Percentiles rank a stretch among this genome's conserved stretches.
phyloP scores from a whole-genome alignment of 2,329 filamentous ascomycete genomes.

The Talaromyces amestolkiae region DNA sequence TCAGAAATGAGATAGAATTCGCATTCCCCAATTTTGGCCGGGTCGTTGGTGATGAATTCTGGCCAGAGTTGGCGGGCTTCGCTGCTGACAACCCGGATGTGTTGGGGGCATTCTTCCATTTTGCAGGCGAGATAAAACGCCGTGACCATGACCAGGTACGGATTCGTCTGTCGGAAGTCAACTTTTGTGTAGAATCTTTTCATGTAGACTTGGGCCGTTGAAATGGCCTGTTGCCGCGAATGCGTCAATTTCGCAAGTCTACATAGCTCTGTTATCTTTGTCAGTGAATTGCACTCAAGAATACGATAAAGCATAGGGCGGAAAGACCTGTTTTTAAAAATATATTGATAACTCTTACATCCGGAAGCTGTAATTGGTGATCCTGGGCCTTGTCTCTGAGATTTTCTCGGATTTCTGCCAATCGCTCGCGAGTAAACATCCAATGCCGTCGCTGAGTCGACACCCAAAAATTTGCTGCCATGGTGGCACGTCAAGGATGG shows the following conservation, averaged over 20 bases:
- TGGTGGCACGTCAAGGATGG: constrained; percentile 36
- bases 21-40: constrained; percentile 84
- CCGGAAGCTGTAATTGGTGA: constrained; percentile 77
- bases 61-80: constrained; percentile 86
- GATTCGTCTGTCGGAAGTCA: constrained; percentile 88
- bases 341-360: constrained; percentile 77
- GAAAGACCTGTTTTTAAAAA: constrained; percentile 80
- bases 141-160: constrained; percentile 88
- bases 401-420: constrained; percentile 70
- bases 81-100: constrained; percentile 84
- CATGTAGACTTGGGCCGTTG: constrained; percentile 91
- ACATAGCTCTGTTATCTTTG: constrained; percentile 77
- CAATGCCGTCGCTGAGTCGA: constrained; percentile 88
- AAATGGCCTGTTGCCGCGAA: constrained; percentile 83
- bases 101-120: constrained; percentile 95
- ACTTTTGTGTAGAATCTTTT: constrained; percentile 90
- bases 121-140: constrained; percentile 95
- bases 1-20: constrained; percentile 91
- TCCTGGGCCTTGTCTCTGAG: constrained; percentile 74
- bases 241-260: constrained; percentile 65
- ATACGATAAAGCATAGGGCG: constrained; percentile 29
- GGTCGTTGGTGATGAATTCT: constrained; percentile 72
- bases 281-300: neutral
- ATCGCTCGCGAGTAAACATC: constrained; percentile 81
- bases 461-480: constrained; percentile 97